These are phyloP conservation scores for Ophiostoma piceae DNA, from an alignment of 2,329 filamentous ascomycete species.

Conservation along the genomic window DNA sequence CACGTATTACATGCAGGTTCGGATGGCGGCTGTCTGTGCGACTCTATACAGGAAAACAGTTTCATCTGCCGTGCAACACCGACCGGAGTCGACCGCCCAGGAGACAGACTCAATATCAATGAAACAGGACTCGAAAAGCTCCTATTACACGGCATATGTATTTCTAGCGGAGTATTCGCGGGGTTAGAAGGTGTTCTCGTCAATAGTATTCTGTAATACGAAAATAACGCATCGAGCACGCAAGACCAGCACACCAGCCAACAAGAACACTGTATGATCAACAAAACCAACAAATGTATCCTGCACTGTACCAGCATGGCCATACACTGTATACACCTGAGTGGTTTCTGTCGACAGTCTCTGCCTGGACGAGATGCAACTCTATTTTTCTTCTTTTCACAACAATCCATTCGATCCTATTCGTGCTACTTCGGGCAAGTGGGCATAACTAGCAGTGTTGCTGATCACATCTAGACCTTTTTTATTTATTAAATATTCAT, in stretches of 20 bases:
- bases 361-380: not conserved
- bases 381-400: not conserved
- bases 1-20: not conserved
- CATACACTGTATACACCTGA: not conserved
- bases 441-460: not conserved
- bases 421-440: not conserved
- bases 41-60: not conserved
- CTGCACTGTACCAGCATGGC: not conserved
- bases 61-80: not conserved
- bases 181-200: too few species aligned
- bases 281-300: not conserved
- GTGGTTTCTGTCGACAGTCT: not conserved
- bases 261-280: not conserved
- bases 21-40: not conserved
- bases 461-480: not conserved
- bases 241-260: not conserved
- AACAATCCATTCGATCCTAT: not conserved
- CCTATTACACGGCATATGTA: not conserved
- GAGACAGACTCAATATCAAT: not conserved
- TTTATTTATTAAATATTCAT: not conserved
- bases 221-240: not conserved
- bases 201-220: too few species aligned
- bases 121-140: not conserved
- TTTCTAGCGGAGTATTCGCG: too few species aligned
- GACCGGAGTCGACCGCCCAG: not conserved